Percentiles rank a stretch among this genome's conserved stretches.
These are phyloP conservation scores for Trichoderma hamatum DNA, from an alignment of 2,329 filamentous ascomycete genomes.

Conservation along the genomic window DNA sequence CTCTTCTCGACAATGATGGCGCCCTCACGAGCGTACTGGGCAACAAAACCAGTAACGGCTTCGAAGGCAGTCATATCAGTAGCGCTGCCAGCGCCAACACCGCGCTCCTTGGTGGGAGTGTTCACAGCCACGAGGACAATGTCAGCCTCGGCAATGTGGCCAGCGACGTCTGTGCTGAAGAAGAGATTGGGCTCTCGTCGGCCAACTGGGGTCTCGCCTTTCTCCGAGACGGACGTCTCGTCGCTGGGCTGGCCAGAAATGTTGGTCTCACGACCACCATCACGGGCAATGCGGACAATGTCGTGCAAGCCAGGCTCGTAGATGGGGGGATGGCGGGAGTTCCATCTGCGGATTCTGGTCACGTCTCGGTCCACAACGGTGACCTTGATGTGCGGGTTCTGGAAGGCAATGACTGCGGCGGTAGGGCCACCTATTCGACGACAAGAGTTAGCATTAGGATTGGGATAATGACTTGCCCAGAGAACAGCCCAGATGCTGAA, in stretches of 20 bases:
- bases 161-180: conserved; percentile 70
- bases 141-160: conserved; percentile 67
- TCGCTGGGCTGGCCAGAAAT: conserved; percentile 45
- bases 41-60: conserved; percentile 68
- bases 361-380: conserved; percentile 75
- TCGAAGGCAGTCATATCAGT: conserved; percentile 75
- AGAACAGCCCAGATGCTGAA: not conserved
- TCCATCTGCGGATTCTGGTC: conserved; percentile 70
- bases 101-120: conserved; percentile 74
- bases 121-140: conserved; percentile 77
- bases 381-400: conserved; percentile 71
- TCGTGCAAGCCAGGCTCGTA: conserved; percentile 73
- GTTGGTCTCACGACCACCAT: conserved; percentile 53
- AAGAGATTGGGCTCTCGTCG: conserved; percentile 66
- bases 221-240: conserved; percentile 34
- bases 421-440: conserved; percentile 66
- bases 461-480: not conserved
- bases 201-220: conserved; percentile 39
- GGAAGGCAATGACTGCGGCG: conserved; percentile 71
- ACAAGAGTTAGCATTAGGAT: not conserved
- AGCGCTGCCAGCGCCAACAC: conserved; percentile 69
- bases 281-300: conserved; percentile 66
- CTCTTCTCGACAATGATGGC: conserved; percentile 82
- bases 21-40: conserved; percentile 64
- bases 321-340: conserved; percentile 72